Evolutionary conservation across 2,329 filamentous ascomycete species (phyloP).

Genomic region (Nigrospora oryzae): DNA sequence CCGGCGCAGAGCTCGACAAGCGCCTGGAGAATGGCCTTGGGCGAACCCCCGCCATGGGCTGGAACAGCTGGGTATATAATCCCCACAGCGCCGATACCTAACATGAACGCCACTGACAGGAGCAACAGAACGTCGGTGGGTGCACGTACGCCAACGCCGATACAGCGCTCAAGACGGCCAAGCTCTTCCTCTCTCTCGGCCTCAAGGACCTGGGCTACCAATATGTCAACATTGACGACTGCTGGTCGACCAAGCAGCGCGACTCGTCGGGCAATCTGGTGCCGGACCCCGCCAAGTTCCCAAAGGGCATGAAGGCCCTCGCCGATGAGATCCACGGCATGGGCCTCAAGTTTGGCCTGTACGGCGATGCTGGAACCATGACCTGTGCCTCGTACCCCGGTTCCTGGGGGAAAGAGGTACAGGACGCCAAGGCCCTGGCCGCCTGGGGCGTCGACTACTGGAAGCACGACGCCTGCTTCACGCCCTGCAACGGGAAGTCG

Average conservation of each 20-base stretch:
- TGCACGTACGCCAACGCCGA: neutral
- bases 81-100: neutral
- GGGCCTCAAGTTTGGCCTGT: constrained; percentile 29
- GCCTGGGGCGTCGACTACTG: constrained; percentile 26
- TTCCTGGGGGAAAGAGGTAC: constrained; percentile 39
- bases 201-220: constrained; percentile 8
- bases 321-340: constrained; percentile 24
- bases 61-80: constrained; percentile 8
- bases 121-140: neutral
- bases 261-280: neutral
- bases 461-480: constrained; percentile 35
- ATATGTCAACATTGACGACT: constrained; percentile 11
- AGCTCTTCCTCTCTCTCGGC: constrained; percentile 2
- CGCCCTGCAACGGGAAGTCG: constrained; percentile 15
- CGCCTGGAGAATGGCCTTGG: constrained; percentile 9
- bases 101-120: neutral
- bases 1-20: neutral
- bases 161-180: neutral
- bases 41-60: constrained; percentile 9
- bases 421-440: constrained; percentile 44
- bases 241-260: constrained; percentile 5
- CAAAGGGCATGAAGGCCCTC: constrained; percentile 24
- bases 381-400: constrained; percentile 45
- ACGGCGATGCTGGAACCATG: constrained; percentile 30
- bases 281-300: constrained; percentile 19